phyloP scores from a whole-genome alignment of 1,284 basidiomycete genomes.

The Melampsora abietis-canadensis region DNA sequence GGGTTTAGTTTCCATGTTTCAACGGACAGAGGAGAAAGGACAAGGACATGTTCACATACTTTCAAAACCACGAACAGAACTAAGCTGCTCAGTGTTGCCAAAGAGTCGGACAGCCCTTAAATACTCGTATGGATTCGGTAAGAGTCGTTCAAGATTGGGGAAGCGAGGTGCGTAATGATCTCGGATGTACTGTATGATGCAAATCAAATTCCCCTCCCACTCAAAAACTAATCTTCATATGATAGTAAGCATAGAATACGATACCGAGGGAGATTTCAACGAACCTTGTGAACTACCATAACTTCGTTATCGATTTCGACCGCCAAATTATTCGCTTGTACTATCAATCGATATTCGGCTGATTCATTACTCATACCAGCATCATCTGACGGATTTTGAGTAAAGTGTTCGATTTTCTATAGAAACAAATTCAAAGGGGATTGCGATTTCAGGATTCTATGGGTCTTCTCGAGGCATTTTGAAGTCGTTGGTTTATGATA shows the following conservation, averaged over 20 bases:
- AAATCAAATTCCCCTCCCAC: no score
- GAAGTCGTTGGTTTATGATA: no score
- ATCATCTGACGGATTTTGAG: constrained; percentile 36
- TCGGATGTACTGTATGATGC: constrained; percentile 74
- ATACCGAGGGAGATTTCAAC: constrained; percentile 32
- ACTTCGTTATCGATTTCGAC: constrained; percentile 99
- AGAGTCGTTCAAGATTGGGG: constrained; percentile 92
- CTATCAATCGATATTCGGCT: constrained; percentile 86
- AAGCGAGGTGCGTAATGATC: constrained; percentile 96
- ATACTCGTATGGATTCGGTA: constrained; percentile 86
- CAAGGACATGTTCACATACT: constrained; percentile 47
- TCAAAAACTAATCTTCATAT: neutral
- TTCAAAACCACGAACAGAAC: constrained; percentile 38
- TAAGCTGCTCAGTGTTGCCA: constrained; percentile 63
- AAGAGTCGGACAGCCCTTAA: constrained; percentile 84
- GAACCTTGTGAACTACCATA: constrained; percentile 87
- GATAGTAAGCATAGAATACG: neutral
- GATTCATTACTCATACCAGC: constrained; percentile 29
- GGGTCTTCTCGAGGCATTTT: no score
- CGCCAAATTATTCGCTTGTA: constrained; percentile 93
- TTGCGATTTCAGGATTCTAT: no score
- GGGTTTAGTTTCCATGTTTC: neutral
- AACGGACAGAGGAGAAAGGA: constrained; percentile 56
- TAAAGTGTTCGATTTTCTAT: constrained; percentile 36
- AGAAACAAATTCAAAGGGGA: no score